phyloP scores from a whole-genome alignment of 2,329 filamentous ascomycete species.

The Fusarium albosuccineum region DNA sequence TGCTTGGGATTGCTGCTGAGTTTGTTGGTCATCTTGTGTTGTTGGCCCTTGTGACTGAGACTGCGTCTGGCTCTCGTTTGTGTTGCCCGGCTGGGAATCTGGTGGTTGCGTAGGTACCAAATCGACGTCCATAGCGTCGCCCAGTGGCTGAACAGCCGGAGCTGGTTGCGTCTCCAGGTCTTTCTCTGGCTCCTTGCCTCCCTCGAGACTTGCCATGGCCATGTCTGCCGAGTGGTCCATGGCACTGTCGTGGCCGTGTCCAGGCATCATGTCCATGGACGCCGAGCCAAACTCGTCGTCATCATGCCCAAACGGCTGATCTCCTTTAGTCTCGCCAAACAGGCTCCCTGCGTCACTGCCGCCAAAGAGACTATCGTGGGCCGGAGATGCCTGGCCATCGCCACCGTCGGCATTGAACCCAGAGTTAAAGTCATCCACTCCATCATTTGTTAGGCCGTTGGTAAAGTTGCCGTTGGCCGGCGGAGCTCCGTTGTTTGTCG shows the following conservation, averaged over 20 bases:
- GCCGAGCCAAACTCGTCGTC: conserved; percentile 83
- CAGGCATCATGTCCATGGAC: conserved; percentile 72
- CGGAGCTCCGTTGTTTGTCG: conserved; percentile 78
- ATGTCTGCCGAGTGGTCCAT: conserved; percentile 60
- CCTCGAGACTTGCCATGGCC: conserved; percentile 54
- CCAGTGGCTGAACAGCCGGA: conserved; percentile 44
- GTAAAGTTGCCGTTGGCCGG: conserved; percentile 63
- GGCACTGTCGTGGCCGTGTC: conserved; percentile 54
- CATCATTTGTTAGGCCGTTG: conserved; percentile 41
- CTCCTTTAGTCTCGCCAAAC: conserved; percentile 80
- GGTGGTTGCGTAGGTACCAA: conserved; percentile 23
- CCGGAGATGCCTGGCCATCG: conserved; percentile 75
- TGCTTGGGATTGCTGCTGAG: conserved; percentile 21
- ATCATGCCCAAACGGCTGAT: conserved; percentile 78
- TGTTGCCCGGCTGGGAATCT: conserved; percentile 21
- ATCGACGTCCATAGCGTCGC: conserved; percentile 51
- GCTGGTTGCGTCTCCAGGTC: conserved; percentile 46
- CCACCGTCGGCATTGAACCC: conserved; percentile 42
- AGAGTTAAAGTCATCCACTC: conserved; percentile 29
- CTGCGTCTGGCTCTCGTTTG: conserved; percentile 7
- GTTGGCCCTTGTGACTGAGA: conserved; percentile 12
- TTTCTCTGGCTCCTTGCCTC: conserved; percentile 41
- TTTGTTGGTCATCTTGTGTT: conserved; percentile 9
- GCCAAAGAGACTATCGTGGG: conserved; percentile 84
- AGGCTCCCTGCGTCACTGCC: conserved; percentile 85